Base-by-base conservation (phyloP, 2,329 filamentous ascomycete genomes). In the Truncatella angustata region DNA sequence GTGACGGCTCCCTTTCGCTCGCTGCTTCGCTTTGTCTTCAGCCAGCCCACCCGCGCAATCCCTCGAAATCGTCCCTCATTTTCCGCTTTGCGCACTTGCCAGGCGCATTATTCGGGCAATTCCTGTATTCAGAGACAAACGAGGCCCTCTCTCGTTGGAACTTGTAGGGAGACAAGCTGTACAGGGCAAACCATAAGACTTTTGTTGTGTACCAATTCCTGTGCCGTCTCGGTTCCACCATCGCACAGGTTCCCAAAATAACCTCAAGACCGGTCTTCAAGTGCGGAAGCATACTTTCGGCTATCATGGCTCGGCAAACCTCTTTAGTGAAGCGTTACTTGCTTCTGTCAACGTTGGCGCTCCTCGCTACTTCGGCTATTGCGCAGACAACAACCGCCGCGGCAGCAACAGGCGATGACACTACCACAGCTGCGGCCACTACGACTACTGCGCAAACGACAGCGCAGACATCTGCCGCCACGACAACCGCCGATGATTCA, bases 341-440 rank as follows among this genome's bases (percentile, higher is more conserved):
- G 52, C 54, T 56, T 52, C 49, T 56, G 43, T 54, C 37, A 42
- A 36, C 49, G 12, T 26, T 56, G 36, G 52, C 50, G 12, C 23
- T 54, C 39, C 44, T 56, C 16, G 52, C 48, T 24, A 49, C 44
- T 49, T 58, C 50, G 37, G 51, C 50, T 23, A 23, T 53, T 24
- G 55, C 58, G 36, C 49, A 49, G 24, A 48, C 54, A 24, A 56
- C 54, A 12, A 49, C 53, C 16, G 43, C 54, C 12, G 47, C 44
- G 16, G 28, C 37, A n/a, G 44, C 36, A 53, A 35, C 53, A 44
- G 36, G 32, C 35, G 26, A 35, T 16, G 43, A 51, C 18, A 35
- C 56, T 1, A 43, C 56, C 4, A 43, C 54, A 4, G 52, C 52
- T 9, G 35, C 49, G 3, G 51, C 48, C 7, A 36, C 34, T 9